Evolutionary conservation across 78 protist species (phyloP), one percentile per base, ranked within the genome.

Genomic region (Chrysochromulina tobinii): DNA sequence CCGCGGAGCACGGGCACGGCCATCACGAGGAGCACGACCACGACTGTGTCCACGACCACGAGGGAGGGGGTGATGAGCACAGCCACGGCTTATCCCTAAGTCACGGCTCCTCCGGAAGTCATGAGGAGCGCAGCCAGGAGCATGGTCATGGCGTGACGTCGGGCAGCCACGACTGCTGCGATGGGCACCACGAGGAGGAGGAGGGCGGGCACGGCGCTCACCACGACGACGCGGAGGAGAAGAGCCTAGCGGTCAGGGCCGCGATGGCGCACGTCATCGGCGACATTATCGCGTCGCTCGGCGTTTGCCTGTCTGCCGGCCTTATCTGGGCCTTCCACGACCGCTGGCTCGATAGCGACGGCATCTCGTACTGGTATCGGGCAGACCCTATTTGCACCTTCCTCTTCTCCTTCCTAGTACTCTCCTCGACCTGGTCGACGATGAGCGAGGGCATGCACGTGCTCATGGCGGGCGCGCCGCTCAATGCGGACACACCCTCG

Each of bases 221-320:
- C 73, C 48, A 18, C 17, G 73, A 67, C 7, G 38, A 7, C 48
- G 73, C 7, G 38, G 23, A 64, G 8, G 69, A 15, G 23, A 96
- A 95, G 90, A 72, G 83, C 83, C 21, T 48, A 2, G 83, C 83
- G 11, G 21, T 96, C 17, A 91, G 89, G 12, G 93, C 96, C 2
- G 97, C 97, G 67, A 93, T 89, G 84, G 84, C 94, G 55, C 98
- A 96, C 83, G 98, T 95, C 11, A 77, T 96, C 27, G 97, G 97
- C 61, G 98, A 96, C 73, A 90, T 95, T 53, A 27, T 96, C 8
- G 97, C 95, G 91, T 3, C 89, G 18, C n/a, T 94, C 59, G 98
- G 98, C 89, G 98, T 96, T 2, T 68, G 95, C 91, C 81, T 95
- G 66, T 96, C 98, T 57, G 57, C 96, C 38, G 81, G 15, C 8